phyloP scores from a whole-genome alignment of 2,329 filamentous ascomycete species.

The Diaporthe ampelina region DNA sequence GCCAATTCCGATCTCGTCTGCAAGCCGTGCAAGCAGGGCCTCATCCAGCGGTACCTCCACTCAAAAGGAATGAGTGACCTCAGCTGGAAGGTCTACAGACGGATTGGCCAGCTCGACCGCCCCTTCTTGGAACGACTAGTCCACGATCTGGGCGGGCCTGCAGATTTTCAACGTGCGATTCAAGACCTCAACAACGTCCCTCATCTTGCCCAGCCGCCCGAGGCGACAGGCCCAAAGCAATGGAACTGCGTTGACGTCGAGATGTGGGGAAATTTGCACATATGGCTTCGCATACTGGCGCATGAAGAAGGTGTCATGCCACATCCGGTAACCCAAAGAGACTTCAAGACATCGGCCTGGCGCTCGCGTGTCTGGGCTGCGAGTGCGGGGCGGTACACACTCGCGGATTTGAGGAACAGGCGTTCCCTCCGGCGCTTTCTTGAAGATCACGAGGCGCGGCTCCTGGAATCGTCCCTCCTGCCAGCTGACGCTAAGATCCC shows the following conservation, averaged over 20 bases:
- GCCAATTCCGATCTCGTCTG: background rate
- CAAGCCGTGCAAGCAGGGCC: background rate
- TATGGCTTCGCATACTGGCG: slow-evolving; percentile 1
- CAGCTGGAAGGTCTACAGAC: background rate
- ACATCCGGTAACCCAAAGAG: background rate
- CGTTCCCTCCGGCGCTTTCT: slow-evolving; percentile 2
- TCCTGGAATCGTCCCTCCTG: background rate
- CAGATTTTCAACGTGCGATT: background rate
- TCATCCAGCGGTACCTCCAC: slow-evolving; percentile 6
- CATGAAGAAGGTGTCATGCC: slow-evolving; percentile 4
- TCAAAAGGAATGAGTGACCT: background rate
- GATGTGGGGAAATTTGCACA: background rate
- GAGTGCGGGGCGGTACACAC: background rate
- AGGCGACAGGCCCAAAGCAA: background rate
- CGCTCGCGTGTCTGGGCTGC: slow-evolving; percentile 15
- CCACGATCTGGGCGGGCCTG: background rate
- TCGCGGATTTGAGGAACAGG: background rate
- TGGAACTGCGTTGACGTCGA: slow-evolving; percentile 2
- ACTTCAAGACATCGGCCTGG: slow-evolving; percentile 16
- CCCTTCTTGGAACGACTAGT: background rate
- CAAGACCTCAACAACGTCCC: slow-evolving; percentile 5
- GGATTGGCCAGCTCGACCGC: background rate
- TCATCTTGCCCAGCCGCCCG: no score
- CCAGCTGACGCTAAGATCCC: background rate
- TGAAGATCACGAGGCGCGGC: background rate